Percentiles rank a stretch among this genome's conserved stretches.
Evolutionary conservation across 352 stramenopile genomes (phyloP).

Genomic region (Phytophthora cactorum): DNA sequence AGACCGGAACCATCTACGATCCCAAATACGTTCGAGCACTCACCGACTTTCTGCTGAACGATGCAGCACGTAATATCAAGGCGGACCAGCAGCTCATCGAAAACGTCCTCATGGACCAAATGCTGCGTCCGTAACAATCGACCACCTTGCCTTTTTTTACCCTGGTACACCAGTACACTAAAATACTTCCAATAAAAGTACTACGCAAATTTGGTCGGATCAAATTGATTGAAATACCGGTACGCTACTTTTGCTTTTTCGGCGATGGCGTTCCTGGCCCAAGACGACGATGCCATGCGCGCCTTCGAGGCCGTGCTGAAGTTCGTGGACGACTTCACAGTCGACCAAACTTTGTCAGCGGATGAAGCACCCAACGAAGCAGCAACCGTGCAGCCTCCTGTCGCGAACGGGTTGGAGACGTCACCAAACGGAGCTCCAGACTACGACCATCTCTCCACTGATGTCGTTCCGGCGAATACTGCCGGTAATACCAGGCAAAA

Average conservation of each 20-base stretch:
- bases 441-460: not conserved
- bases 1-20: constrained; percentile 36
- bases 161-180: not conserved
- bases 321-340: constrained; percentile 34
- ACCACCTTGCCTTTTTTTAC: constrained; percentile 1
- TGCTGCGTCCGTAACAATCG: constrained; percentile 23
- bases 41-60: constrained; percentile 54
- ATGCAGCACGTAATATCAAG: constrained; percentile 44
- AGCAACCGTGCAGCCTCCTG: not conserved
- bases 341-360: not conserved
- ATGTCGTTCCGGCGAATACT: constrained; percentile 3
- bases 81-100: constrained; percentile 56
- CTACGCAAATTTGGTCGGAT: not conserved
- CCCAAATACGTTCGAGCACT: constrained; percentile 45
- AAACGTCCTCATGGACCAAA: constrained; percentile 50
- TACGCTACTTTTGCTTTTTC: not conserved
- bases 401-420: constrained; percentile 15
- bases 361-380: not conserved
- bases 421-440: constrained; percentile 3
- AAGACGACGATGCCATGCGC: constrained; percentile 30
- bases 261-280: constrained; percentile 28
- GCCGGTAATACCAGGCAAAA: not conserved
- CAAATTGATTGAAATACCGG: not conserved
- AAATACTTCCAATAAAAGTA: not conserved
- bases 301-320: constrained; percentile 37